Evolutionary conservation across 1,284 basidiomycete genomes (phyloP), one percentile per base, ranked within the genome.

Genomic region (Apiotrichum gracile): DNA sequence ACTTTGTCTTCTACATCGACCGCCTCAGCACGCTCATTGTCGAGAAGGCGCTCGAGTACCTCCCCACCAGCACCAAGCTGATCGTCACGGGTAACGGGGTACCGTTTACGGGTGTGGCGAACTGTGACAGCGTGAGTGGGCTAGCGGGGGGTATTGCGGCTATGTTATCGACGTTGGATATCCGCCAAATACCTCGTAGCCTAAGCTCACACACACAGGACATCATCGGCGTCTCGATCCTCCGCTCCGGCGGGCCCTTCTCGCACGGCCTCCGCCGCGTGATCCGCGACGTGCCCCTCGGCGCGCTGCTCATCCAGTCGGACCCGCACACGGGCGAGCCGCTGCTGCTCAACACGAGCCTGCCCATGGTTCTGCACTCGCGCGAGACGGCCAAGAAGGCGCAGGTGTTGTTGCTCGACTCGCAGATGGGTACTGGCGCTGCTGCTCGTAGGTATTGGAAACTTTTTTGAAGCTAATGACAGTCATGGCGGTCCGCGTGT

Each of bases 341-440:
- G 0, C 76, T 96, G 7, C 79, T 97, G 29, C 82, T 97, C 54
- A 86, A 92, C 63, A 80, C 83, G 47, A 83, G 83, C 76, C 81
- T 97, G 16, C 94, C 94, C 0, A 69, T 79, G 2, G 84, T 78
- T 63, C 72, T 96, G 49, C 85, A 87, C 39, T 76, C 81, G 37
- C 78, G 83, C 37, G 77, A 83, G 51, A 76, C 78, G 37, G 89
- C 91, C 1, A 70, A 78, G 54, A 77, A 86, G 40, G 79, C 87
- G 3, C 91, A 85, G 78, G 91, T 94, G 1, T 85, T 97, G 69
- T 74, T 98, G n/a, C 79, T 97, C 29, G 94, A 97, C 69, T 88
- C 89, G 4, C 93, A 91, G 79, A 91, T 97, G 72, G 91, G 91
- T 5, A 97, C 93, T 0, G 94, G 87, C 3, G 93, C 94, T 0